Conservation (phyloP, 768 basidiomycete genomes). For the Tubosaeta sp. region DNA sequence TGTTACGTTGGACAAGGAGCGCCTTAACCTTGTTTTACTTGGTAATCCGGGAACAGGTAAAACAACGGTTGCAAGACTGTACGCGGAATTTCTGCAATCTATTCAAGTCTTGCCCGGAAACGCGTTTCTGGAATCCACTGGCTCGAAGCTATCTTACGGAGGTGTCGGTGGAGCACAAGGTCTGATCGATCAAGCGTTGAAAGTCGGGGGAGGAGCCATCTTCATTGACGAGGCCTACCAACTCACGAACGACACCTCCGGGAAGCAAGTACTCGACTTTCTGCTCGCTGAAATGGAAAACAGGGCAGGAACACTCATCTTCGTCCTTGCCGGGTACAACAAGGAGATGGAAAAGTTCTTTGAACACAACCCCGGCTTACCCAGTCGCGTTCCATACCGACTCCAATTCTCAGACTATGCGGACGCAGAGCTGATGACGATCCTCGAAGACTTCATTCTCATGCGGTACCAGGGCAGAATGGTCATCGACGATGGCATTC, state of each 20-base stretch:
- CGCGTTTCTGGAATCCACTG: conserved; percentile 60
- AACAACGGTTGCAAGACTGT: conserved; percentile 65
- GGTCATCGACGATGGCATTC: conserved; percentile 53
- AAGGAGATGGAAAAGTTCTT: conserved; percentile 77
- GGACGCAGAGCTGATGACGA: conserved; percentile 50
- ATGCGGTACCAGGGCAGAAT: conserved; percentile 47
- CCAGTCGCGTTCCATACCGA: conserved; percentile 60
- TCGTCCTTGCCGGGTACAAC: conserved; percentile 69
- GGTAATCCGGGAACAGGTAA: conserved; percentile 78
- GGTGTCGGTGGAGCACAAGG: conserved; percentile 53
- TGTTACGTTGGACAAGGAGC: conserved; percentile 46
- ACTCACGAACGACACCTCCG: conserved; percentile 49
- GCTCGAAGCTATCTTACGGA: conserved; percentile 54
- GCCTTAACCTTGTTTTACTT: conserved; percentile 58
- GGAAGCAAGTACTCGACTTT: conserved; percentile 61
- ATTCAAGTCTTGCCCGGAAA: conserved; percentile 50
- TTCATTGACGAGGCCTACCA: conserved; percentile 79
- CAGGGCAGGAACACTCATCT: conserved; percentile 57
- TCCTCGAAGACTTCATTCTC: conserved; percentile 46
- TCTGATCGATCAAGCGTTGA: conserved; percentile 45
- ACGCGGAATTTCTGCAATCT: conserved; percentile 59
- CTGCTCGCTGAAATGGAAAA: conserved; percentile 77
- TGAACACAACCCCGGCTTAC: conserved; percentile 68
- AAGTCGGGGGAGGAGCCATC: conserved; percentile 59
- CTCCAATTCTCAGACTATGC: conserved; percentile 61